A percentile compares a stretch with the other conserved stretches of the same genome.
These are phyloP conservation scores for Trypanosoma congolense DNA, from an alignment of 208 protist species.

Conservation along the genomic window DNA sequence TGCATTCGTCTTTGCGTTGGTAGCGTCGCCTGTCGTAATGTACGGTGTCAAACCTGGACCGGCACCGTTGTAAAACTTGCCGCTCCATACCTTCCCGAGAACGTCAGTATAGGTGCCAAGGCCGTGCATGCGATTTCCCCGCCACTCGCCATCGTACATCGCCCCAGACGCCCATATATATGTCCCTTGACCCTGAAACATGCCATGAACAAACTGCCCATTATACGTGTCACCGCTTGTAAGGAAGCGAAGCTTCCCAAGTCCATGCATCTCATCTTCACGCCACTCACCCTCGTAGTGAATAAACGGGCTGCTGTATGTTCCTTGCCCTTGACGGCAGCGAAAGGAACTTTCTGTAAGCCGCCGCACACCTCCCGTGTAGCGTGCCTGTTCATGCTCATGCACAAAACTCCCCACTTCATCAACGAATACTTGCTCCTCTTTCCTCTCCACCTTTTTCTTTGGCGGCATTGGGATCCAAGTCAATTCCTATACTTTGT, in stretches of 20 bases:
- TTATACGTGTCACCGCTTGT: slow-evolving; percentile 49
- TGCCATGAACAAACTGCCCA: slow-evolving; percentile 52
- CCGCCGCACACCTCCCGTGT: slow-evolving; percentile 60
- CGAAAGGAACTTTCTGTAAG: slow-evolving; percentile 20
- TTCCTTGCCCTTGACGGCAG: slow-evolving; percentile 68
- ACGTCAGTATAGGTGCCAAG: slow-evolving; percentile 78
- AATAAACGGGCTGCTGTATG: slow-evolving; percentile 62
- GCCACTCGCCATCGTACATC: slow-evolving; percentile 75
- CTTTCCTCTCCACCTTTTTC: slow-evolving; percentile 69
- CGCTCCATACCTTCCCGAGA: slow-evolving; percentile 66
- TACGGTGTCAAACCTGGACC: slow-evolving; percentile 59
- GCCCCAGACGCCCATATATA: slow-evolving; percentile 69
- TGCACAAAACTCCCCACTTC: slow-evolving; percentile 68
- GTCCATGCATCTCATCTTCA: slow-evolving; percentile 82
- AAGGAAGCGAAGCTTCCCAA: slow-evolving; percentile 52
- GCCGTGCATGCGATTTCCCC: slow-evolving; percentile 80
- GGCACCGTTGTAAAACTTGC: slow-evolving; percentile 76
- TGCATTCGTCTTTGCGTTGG: background rate
- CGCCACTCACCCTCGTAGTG: slow-evolving; percentile 79
- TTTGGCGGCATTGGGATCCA: slow-evolving; percentile 72
- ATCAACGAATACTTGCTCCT: slow-evolving; percentile 74
- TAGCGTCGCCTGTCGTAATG: slow-evolving; percentile 1
- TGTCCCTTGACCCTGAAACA: slow-evolving; percentile 66
- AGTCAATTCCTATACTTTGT: background rate
- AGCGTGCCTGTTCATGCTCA: slow-evolving; percentile 50